A percentile compares a stretch with the other conserved stretches of the same genome.
Evolutionary conservation across 2,329 filamentous ascomycete genomes (phyloP).

Genomic region (Aspergillus unguis): DNA sequence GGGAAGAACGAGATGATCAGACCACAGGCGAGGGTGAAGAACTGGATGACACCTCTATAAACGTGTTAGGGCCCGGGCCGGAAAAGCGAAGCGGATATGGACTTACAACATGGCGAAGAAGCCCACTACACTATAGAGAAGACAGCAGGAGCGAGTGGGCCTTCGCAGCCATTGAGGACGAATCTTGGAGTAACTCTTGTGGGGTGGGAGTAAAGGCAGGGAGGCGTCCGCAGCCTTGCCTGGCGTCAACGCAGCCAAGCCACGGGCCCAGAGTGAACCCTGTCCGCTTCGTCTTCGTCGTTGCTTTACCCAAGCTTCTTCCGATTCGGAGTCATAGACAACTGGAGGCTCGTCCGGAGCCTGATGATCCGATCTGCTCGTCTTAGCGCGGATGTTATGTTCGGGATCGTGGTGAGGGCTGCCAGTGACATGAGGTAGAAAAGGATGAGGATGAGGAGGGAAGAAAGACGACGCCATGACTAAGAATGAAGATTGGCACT

Average conservation of each 20-base stretch:
- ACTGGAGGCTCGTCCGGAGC: neutral
- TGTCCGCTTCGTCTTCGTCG: neutral
- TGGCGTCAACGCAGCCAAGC: constrained; percentile 12
- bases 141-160: constrained; percentile 17
- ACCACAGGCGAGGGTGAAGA: constrained; percentile 37
- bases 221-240: constrained; percentile 1
- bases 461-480: constrained; percentile 1
- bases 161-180: constrained; percentile 16
- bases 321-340: neutral
- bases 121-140: constrained; percentile 18
- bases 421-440: neutral
- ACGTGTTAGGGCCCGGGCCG: neutral
- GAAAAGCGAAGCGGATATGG: neutral
- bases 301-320: neutral
- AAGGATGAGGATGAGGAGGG: neutral
- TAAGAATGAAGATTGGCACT: constrained; percentile 1
- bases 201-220: constrained; percentile 12
- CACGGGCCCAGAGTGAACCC: constrained; percentile 11
- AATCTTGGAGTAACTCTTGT: constrained; percentile 3
- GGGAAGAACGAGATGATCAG: constrained; percentile 42
- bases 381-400: neutral
- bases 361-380: neutral
- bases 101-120: constrained; percentile 37
- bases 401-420: constrained; percentile 4
- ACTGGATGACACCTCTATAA: constrained; percentile 40